Evolutionary conservation across 768 basidiomycete genomes (phyloP).

Genomic region (Sporobolomyces phaffii): DNA sequence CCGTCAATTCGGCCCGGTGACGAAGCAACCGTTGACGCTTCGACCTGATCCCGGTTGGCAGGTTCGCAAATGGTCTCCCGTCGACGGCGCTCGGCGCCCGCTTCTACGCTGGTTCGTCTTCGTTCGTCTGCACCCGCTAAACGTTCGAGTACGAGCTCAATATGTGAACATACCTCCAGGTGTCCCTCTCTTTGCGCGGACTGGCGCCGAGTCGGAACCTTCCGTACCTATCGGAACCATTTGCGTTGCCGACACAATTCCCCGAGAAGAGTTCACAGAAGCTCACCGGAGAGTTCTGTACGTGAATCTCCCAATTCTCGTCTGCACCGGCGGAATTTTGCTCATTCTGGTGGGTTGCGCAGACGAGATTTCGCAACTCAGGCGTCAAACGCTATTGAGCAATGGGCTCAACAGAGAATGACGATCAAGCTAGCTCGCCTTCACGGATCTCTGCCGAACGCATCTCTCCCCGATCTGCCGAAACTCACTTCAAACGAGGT

Average conservation of each 20-base stretch:
- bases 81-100: conserved; percentile 25
- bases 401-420: conserved; percentile 34
- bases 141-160: no score
- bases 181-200: conserved; percentile 32
- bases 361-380: conserved; percentile 33
- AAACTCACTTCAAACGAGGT: background rate
- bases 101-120: conserved; percentile 39
- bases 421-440: conserved; percentile 30
- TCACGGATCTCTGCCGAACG: conserved; percentile 6
- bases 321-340: no score
- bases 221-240: conserved; percentile 38
- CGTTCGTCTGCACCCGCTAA: background rate
- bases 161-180: no score
- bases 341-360: no score
- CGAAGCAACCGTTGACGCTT: background rate
- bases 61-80: conserved; percentile 10
- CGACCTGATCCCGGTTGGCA: background rate
- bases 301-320: no score
- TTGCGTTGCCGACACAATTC: conserved; percentile 40
- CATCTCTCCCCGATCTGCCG: background rate
- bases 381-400: conserved; percentile 40
- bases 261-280: conserved; percentile 28
- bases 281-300: conserved; percentile 39
- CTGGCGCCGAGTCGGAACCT: conserved; percentile 24
- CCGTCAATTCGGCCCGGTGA: background rate